These are phyloP conservation scores for Chlamydomonas sphaeroides DNA, from an alignment of 139 green algal species.

Conservation along the genomic window DNA sequence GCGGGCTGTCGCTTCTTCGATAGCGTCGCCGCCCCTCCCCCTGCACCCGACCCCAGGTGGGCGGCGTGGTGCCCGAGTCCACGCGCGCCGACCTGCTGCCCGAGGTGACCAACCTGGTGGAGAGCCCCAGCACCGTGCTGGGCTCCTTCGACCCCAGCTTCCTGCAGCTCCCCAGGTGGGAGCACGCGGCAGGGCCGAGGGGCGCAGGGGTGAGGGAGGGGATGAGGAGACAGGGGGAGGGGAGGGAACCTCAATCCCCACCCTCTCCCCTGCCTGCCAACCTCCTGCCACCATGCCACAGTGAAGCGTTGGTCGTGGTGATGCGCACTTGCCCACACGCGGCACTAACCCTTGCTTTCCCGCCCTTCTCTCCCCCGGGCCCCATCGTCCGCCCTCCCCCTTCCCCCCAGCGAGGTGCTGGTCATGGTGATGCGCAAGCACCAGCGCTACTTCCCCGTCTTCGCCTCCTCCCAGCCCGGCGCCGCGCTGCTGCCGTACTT, in stretches of 20 bases:
- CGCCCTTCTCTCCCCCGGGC: background rate
- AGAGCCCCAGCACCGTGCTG: constrained; percentile 85
- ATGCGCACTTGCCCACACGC: too few species aligned
- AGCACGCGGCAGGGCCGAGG: background rate
- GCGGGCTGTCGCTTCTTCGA: too few species aligned
- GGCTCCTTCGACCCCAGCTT: constrained; percentile 89
- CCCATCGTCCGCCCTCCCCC: too few species aligned
- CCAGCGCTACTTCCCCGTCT: constrained; percentile 99
- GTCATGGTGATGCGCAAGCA: constrained; percentile 99
- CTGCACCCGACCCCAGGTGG: constrained; percentile 12
- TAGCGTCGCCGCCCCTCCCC: background rate
- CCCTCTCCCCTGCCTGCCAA: background rate
- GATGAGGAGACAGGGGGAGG: background rate
- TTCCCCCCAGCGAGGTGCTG: constrained; percentile 85
- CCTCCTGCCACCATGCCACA: too few species aligned
- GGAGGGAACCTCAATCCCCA: too few species aligned
- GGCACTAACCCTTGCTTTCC: background rate
- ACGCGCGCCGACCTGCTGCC: constrained; percentile 73
- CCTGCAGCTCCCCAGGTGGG: constrained; percentile 85
- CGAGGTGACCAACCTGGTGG: constrained; percentile 92
- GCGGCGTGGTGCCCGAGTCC: constrained; percentile 68
- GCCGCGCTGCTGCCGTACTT: constrained; percentile 86
- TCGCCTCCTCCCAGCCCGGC: constrained; percentile 26
- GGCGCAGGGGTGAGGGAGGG: background rate
- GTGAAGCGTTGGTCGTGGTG: too few species aligned